Evolutionary conservation across 2,329 filamentous ascomycete genomes (phyloP).

Genomic region (Penicillium sp.): DNA sequence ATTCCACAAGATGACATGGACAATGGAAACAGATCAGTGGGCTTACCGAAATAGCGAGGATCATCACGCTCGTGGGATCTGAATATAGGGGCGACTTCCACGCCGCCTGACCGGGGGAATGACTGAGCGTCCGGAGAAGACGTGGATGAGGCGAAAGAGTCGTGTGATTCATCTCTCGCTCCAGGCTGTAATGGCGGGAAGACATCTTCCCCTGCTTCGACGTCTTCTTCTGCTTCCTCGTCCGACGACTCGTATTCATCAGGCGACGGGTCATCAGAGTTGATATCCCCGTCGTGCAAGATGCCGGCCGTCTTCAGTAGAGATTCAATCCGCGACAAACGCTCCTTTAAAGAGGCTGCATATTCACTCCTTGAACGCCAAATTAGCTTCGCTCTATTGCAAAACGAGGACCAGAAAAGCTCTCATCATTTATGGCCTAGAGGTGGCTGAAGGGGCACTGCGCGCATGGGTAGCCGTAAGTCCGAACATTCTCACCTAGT

Average conservation of each 20-base stretch:
- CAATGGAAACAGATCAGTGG: neutral
- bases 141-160: constrained; percentile 3
- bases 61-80: constrained; percentile 86
- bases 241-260: constrained; percentile 18
- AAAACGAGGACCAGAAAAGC: no score
- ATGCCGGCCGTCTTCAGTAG: constrained; percentile 76
- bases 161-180: constrained; percentile 3
- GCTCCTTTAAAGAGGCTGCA: constrained; percentile 86
- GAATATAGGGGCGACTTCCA: constrained; percentile 66
- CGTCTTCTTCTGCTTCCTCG: constrained; percentile 6
- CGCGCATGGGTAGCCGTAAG: no score
- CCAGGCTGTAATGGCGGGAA: constrained; percentile 3
- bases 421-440: no score
- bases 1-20: neutral
- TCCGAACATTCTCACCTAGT: constrained; percentile 30
- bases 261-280: constrained; percentile 27
- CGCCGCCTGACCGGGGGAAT: constrained; percentile 35
- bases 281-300: constrained; percentile 70
- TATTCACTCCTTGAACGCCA: constrained; percentile 68
- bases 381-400: constrained; percentile 2
- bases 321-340: constrained; percentile 84
- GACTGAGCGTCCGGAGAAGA: constrained; percentile 5
- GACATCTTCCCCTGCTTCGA: no score
- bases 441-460: no score
- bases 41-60: constrained; percentile 67